phyloP scores from a whole-genome alignment of 2,329 filamentous ascomycete genomes.

The Macrophomina phaseolina region DNA sequence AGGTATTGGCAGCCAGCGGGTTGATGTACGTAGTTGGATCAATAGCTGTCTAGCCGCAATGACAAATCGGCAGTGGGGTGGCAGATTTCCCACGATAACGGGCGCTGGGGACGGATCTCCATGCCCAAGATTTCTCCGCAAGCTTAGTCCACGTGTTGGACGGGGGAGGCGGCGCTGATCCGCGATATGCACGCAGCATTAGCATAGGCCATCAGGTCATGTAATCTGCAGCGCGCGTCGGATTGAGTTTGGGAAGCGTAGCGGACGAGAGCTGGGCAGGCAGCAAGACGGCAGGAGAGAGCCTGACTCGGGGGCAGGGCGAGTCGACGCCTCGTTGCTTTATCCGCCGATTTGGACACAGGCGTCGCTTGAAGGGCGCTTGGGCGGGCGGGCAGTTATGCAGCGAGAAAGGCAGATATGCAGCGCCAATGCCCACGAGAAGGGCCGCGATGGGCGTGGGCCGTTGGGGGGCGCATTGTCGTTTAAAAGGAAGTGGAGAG shows the following conservation, averaged over 20 bases:
- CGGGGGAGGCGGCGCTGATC: conserved; percentile 20
- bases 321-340: conserved; percentile 17
- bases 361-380: conserved; percentile 19
- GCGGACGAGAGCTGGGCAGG: background rate
- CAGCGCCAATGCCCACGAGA: conserved; percentile 19
- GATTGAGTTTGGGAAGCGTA: conserved; percentile 24
- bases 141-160: conserved; percentile 26
- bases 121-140: conserved; percentile 24
- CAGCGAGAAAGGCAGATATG: conserved; percentile 14
- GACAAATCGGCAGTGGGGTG: conserved; percentile 24
- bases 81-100: conserved; percentile 19
- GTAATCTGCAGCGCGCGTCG: conserved; percentile 12
- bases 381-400: conserved; percentile 16
- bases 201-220: conserved; percentile 20
- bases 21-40: background rate
- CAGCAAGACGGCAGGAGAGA: conserved; percentile 5
- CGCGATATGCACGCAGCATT: conserved; percentile 19
- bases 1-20: background rate
- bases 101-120: conserved; percentile 16
- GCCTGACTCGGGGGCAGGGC: conserved; percentile 13
- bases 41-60: conserved; percentile 16
- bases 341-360: conserved; percentile 21
- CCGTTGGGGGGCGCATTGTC: conserved; percentile 18
- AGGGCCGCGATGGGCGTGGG: conserved; percentile 14
- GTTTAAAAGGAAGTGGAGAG: conserved; percentile 25